These are phyloP conservation scores for Coffea eugenioides DNA, from an alignment of 257 asterid species.

Conservation along the genomic window DNA sequence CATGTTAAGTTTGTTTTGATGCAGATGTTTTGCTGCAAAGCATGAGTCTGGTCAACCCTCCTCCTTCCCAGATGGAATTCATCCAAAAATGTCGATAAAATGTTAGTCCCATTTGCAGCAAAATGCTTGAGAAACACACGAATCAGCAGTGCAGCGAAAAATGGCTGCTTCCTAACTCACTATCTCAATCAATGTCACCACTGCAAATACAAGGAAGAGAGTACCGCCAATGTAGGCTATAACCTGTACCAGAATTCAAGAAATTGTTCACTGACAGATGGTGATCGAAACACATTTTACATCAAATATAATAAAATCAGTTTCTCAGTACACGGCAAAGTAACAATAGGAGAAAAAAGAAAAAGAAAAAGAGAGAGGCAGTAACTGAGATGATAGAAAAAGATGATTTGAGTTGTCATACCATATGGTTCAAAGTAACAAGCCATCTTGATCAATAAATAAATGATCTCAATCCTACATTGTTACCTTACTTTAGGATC, in stretches of 20 bases:
- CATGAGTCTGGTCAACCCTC: not conserved
- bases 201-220: slow-evolving; percentile 85
- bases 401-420: not conserved
- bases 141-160: not conserved
- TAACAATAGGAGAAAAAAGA: not conserved
- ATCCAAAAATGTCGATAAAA: not conserved
- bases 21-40: not conserved
- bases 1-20: not conserved
- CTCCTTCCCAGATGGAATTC: not conserved
- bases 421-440: not conserved
- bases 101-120: not conserved
- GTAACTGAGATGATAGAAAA: not conserved
- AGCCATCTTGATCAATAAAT: not conserved
- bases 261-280: not conserved
- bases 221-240: slow-evolving; percentile 81
- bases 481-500: not conserved
- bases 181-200: slow-evolving; percentile 64
- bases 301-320: not conserved
- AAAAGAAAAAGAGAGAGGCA: not conserved
- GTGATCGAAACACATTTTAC: not conserved
- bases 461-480: not conserved
- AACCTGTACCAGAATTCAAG: slow-evolving; percentile 32
- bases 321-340: not conserved
- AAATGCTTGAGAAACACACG: not conserved
- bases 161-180: slow-evolving; percentile 30